Evolutionary conservation across 2,329 filamentous ascomycete genomes (phyloP).

Genomic region (Biscogniauxia mediterranea): DNA sequence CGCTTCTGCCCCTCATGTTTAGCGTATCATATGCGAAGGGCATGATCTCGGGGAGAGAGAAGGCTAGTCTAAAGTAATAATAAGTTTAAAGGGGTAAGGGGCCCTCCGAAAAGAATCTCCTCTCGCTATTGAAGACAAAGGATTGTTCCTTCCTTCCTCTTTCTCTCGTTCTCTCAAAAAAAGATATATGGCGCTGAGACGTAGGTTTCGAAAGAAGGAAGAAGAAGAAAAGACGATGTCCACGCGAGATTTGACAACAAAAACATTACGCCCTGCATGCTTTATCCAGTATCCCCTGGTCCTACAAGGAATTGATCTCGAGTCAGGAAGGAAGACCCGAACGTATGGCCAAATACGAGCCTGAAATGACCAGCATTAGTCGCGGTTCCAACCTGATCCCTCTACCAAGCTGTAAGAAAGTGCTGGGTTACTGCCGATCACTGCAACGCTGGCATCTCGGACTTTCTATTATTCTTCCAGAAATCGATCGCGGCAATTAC

Average conservation of each 20-base stretch:
- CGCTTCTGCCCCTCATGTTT: no score
- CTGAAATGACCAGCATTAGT: not conserved
- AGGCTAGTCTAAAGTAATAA: no score
- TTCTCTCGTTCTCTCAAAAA: conserved; percentile 10
- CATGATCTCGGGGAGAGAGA: no score
- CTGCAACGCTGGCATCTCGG: conserved; percentile 34
- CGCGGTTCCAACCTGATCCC: conserved; percentile 10
- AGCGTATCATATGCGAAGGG: no score
- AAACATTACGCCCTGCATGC: conserved; percentile 11
- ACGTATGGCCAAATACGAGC: conserved; percentile 14
- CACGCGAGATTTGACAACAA: not conserved
- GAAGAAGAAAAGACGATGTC: conserved; percentile 11
- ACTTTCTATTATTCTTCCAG: conserved; percentile 70
- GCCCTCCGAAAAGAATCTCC: no score
- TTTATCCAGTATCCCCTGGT: conserved; percentile 33
- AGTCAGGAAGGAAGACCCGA: conserved; percentile 6
- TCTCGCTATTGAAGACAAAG: no score
- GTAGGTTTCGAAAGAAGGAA: not conserved
- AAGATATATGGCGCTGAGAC: conserved; percentile 13
- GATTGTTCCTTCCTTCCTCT: not conserved
- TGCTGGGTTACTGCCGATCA: conserved; percentile 16
- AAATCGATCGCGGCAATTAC: conserved; percentile 95
- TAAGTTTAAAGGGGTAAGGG: no score
- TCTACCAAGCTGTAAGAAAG: conserved; percentile 8
- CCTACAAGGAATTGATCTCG: conserved; percentile 24